These are phyloP conservation scores for Diversispora eburnea DNA, from an alignment of 192 early-diverging fungal genomes.

Conservation along the genomic window DNA sequence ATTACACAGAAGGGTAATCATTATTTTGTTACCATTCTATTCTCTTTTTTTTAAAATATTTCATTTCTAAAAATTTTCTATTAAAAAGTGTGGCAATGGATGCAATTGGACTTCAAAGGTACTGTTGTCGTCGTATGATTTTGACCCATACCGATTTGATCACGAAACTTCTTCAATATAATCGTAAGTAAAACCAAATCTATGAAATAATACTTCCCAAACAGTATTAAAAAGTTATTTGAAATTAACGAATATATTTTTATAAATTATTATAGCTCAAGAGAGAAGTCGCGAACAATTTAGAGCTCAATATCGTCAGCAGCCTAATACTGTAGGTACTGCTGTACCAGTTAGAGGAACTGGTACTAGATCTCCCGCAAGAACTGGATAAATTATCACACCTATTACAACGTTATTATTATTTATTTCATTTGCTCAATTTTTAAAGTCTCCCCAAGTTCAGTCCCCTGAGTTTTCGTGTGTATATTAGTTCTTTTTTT, in stretches of 20 bases:
- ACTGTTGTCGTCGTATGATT: slow-evolving; percentile 98
- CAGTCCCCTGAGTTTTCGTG: too few relatives aligned
- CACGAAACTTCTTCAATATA: slow-evolving; percentile 96
- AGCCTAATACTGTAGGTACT: background rate
- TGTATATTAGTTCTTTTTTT: too few relatives aligned
- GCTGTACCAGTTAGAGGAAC: background rate
- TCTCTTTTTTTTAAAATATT: slow-evolving; percentile 18
- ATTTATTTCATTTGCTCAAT: too few relatives aligned
- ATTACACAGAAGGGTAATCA: slow-evolving; percentile 74
- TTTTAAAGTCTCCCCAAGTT: too few relatives aligned
- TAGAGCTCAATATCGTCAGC: slow-evolving; percentile 25
- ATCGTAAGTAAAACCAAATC: slow-evolving; percentile 47
- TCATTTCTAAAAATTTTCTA: background rate
- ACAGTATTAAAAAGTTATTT: background rate
- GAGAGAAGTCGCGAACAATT: slow-evolving; percentile 27
- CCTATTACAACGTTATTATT: too few relatives aligned
- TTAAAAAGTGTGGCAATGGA: slow-evolving; percentile 66
- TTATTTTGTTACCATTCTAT: background rate
- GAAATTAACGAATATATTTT: background rate
- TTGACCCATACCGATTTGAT: slow-evolving; percentile 97
- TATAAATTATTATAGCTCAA: slow-evolving; percentile 12
- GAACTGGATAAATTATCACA: too few relatives aligned
- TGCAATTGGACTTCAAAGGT: slow-evolving; percentile 73
- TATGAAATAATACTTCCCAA: slow-evolving; percentile 3
- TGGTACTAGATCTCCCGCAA: background rate